A percentile compares a stretch with the other conserved stretches of the same genome.
Evolutionary conservation across 73 alveolate species (phyloP).

Genomic region (Blepharisma stoltei): DNA sequence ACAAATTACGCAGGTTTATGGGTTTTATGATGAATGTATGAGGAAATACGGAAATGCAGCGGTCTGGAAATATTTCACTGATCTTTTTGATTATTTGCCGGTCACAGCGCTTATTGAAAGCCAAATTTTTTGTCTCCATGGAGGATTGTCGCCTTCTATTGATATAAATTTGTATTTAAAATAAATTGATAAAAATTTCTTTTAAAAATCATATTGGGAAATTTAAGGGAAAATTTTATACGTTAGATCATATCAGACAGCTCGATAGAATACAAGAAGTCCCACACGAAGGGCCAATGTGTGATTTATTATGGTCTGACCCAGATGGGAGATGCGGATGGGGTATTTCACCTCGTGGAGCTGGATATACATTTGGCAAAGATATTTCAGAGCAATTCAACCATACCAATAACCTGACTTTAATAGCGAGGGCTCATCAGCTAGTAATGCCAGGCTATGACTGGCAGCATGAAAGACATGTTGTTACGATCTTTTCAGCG

Average conservation of each 20-base stretch:
- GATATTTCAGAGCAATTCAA: slow-evolving; percentile 87
- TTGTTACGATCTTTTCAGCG: slow-evolving; percentile 89
- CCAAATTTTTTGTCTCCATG: slow-evolving; percentile 95
- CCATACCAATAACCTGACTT: slow-evolving; percentile 53
- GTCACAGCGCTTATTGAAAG: slow-evolving; percentile 50
- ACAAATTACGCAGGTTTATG: slow-evolving; percentile 72
- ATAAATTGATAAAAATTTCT: no score
- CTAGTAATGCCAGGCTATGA: slow-evolving; percentile 79
- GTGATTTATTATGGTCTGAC: slow-evolving; percentile 88
- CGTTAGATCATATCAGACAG: slow-evolving; percentile 50
- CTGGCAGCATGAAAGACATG: slow-evolving; percentile 65
- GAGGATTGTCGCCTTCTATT: slow-evolving; percentile 90
- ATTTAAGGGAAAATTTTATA: slow-evolving; percentile 4
- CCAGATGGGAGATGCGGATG: slow-evolving; percentile 87
- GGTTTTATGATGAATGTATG: slow-evolving; percentile 67
- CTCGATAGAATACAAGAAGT: slow-evolving; percentile 61
- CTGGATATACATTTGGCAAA: slow-evolving; percentile 90
- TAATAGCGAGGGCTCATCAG: slow-evolving; percentile 82
- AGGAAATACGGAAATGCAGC: slow-evolving; percentile 68
- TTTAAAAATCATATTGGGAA: neutral
- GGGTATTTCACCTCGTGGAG: slow-evolving; percentile 85
- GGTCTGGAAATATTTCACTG: slow-evolving; percentile 66
- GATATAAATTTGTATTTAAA: no score
- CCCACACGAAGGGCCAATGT: slow-evolving; percentile 90
- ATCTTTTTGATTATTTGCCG: slow-evolving; percentile 59